Base-by-base conservation (phyloP, 768 basidiomycete genomes). In the Agaricus bisporus region DNA sequence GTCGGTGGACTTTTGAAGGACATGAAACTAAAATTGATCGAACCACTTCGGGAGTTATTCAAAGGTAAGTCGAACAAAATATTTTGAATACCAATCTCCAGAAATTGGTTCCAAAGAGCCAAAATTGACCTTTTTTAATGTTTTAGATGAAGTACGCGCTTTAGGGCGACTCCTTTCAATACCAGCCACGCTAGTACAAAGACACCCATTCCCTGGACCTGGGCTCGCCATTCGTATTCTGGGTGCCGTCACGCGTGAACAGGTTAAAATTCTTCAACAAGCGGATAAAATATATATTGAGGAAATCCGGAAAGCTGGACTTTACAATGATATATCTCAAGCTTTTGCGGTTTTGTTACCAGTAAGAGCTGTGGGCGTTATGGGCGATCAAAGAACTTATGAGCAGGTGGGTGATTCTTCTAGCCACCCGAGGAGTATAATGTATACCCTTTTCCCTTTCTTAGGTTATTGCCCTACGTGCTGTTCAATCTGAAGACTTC, bases 1-100 rank as follows among this genome's bases (percentile, higher is more conserved):
- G 97, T 98, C 59, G 97, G 97, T 26, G 95, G 95, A 3, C 74
- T 99, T 48, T 77, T 98, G 56, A 90, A 88, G 65, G 88, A 98
- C 70, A 99, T 98, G 97, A 97, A 93, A 69, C 80, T 99, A 62
- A 98, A 98, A 74, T 79, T 99, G 47, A 98, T 99, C 60, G 97
- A 99, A 72, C 97, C 97, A 17, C 73, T 99, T 36, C 80, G 97
- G 35, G 97, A 98, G 73, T 77, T 99, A 15, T 99, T 99, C 83
- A 98, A 99, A 77, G 97, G 95, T 91, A 59, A 20, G 75, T 11
- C 11, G 2, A 3, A 4, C 22, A 22, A 22, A 22, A 22, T 1
- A 22, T 11, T 3, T 32, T 11, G 8, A 32, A 32, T 32, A 32
- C 32, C 32, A 32, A 32, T 4, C 32, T 11, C 32, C 11, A 32